Conservation (phyloP, 331 rosid genomes). For the Cydonia oblonga region DNA sequence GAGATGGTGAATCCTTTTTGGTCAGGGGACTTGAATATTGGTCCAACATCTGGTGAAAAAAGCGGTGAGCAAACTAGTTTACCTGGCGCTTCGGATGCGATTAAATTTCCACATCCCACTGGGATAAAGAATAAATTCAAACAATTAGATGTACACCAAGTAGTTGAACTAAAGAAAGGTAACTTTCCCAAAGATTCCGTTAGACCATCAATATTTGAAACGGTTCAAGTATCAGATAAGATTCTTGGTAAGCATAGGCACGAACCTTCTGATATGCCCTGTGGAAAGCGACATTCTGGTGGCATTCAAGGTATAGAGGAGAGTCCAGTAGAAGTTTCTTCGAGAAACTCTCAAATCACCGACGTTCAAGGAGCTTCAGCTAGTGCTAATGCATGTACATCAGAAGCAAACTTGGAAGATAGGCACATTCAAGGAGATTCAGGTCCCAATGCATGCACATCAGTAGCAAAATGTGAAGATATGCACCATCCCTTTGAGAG, state of each 20-base stretch:
- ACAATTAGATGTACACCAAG: constrained; percentile 6
- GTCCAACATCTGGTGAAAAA: constrained; percentile 2
- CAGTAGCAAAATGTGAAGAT: constrained; percentile 8
- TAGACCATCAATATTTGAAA: constrained; percentile 13
- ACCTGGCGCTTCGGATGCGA: constrained; percentile 1
- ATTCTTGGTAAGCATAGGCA: constrained; percentile 10
- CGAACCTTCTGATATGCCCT: background rate
- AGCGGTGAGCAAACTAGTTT: constrained; percentile 5
- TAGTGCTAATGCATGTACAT: constrained; percentile 9
- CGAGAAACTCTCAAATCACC: constrained; percentile 1
- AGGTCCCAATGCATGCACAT: constrained; percentile 5
- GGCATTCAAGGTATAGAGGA: constrained; percentile 13
- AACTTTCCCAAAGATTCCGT: constrained; percentile 8
- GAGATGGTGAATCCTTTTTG: background rate
- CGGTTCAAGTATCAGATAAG: constrained; percentile 17
- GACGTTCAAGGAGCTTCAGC: constrained; percentile 16
- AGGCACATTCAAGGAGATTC: constrained; percentile 9
- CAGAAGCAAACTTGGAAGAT: constrained; percentile 1
- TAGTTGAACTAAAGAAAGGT: constrained; percentile 21
- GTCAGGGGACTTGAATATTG: constrained; percentile 16
- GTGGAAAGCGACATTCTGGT: constrained; percentile 14
- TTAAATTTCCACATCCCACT: constrained; percentile 7
- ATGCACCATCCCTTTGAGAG: constrained; percentile 18
- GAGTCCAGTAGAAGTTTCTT: constrained; percentile 9
- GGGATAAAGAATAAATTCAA: constrained; percentile 12